phyloP scores from a whole-genome alignment of 2,329 filamentous ascomycete species.

The Cylindrodendrum hubeiense region DNA sequence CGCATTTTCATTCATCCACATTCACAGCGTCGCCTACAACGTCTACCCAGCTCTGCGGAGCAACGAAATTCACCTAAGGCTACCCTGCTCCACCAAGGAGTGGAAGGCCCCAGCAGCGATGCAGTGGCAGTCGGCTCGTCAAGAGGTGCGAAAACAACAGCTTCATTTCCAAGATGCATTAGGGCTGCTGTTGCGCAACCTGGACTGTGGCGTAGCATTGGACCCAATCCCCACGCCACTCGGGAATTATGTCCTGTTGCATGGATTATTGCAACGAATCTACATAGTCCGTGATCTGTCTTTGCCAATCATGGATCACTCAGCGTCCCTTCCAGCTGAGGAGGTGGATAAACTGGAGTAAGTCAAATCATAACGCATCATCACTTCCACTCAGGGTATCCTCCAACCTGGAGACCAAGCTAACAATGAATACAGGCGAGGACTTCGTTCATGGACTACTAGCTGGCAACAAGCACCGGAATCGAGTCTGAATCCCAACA shows the following conservation, averaged over 20 bases:
- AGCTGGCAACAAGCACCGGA: conserved; percentile 55
- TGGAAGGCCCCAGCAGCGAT: conserved; percentile 50
- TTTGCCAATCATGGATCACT: conserved; percentile 49
- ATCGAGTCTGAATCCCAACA: conserved; percentile 54
- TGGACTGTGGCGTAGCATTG: conserved; percentile 43
- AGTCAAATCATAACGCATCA: conserved; percentile 13
- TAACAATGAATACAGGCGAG: conserved; percentile 40
- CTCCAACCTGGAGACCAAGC: background rate
- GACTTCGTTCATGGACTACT: conserved; percentile 52
- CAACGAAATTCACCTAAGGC: conserved; percentile 50
- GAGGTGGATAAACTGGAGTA: conserved; percentile 53
- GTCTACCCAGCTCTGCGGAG: conserved; percentile 52
- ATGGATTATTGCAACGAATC: conserved; percentile 53
- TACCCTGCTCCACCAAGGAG: conserved; percentile 52
- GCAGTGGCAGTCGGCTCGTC: conserved; percentile 46
- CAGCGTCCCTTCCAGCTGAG: conserved; percentile 48
- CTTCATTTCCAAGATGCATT: conserved; percentile 53
- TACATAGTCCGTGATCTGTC: conserved; percentile 54
- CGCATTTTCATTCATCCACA: conserved; percentile 54
- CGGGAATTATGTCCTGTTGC: conserved; percentile 53
- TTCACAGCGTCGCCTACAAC: conserved; percentile 54
- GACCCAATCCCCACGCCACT: conserved; percentile 52
- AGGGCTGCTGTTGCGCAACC: conserved; percentile 47
- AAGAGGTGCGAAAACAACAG: conserved; percentile 47
- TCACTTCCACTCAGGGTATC: background rate